Conservation (phyloP, 2,329 filamentous ascomycete genomes). For the Penicillium hesseltinei region DNA sequence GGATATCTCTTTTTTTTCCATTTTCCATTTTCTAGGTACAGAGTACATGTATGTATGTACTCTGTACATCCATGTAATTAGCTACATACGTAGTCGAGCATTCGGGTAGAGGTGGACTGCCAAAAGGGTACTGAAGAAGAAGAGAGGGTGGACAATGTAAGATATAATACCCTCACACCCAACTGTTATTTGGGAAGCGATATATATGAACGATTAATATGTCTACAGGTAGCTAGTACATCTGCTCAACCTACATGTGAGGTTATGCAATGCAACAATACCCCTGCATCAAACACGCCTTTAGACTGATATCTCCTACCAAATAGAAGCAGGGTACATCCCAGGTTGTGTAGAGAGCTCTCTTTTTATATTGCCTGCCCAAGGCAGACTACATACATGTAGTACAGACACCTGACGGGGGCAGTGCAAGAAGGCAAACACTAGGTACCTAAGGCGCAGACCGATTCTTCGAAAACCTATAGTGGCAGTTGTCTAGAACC, state of each 20-base stretch:
- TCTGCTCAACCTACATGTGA: neutral
- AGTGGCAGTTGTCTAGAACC: neutral
- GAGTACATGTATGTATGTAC: neutral
- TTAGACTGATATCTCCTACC: neutral
- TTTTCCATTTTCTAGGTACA: neutral
- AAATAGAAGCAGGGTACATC: too few species aligned
- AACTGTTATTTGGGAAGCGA: neutral
- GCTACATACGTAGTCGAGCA: neutral
- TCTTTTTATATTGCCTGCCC: neutral
- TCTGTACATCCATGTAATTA: neutral
- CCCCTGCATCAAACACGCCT: neutral
- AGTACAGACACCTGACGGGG: neutral
- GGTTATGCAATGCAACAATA: neutral
- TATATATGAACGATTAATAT: neutral
- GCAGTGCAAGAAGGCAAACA: neutral
- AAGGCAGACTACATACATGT: neutral
- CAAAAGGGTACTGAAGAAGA: neutral
- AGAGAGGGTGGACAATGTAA: neutral
- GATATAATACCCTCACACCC: neutral
- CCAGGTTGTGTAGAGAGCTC: neutral
- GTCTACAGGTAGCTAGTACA: neutral
- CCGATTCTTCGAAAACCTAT: neutral
- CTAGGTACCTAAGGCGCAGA: neutral
- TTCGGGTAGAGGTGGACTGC: neutral
- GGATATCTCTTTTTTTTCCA: neutral